Base-by-base conservation (phyloP, 768 basidiomycete genomes). In the Rhodosporidiobolus sp. region DNA sequence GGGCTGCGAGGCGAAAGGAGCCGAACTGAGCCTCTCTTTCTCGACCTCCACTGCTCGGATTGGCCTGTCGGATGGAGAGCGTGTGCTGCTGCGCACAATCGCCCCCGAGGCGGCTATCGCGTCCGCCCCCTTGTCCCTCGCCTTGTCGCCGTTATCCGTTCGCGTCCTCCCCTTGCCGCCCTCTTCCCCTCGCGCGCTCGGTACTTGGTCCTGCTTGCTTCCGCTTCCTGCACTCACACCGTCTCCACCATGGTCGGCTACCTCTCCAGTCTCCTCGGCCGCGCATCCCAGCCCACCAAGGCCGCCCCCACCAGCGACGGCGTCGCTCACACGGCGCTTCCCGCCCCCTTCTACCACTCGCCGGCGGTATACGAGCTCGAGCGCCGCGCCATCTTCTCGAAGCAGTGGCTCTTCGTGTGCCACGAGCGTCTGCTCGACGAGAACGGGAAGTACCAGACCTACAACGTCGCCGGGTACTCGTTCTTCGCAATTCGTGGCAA, bases 351-450 rank as follows among this genome's bases (percentile, higher is more conserved):
- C 59, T 60, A 60, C 46, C 35, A 38, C 35, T 30, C n/a, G 3
- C n/a, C 48, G 7, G 46, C 45, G 3, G 26, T 60, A 14, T 60
- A 22, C 17, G 8, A 26, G 5, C 46, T 60, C 28, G 59, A 60
- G 46, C 59, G 26, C 4, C 59, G 59, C n/a, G 58, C 26, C 17
- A 48, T 60, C 6, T 60, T 60, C 45, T 14, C 24, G 10, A 46
- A 32, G 28, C 7, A 43, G 59, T 60, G 59, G 59, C 46, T 46
- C 10, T 22, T 60, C 28, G 17, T 14, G 7, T 30, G 45, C 20
- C 59, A 60, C 45, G 59, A 60, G 38, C n/a, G 46, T n/a, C 24
- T 48, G 16, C 59, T 60, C 45, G 45, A 60, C 28, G 59, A 48
- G 28, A 14, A 8, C 28, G 59, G 59, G 28, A 60, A 60, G 59